Evolutionary conservation across 2,329 filamentous ascomycete genomes (phyloP).

Genomic region (Colletotrichum simmondsii): DNA sequence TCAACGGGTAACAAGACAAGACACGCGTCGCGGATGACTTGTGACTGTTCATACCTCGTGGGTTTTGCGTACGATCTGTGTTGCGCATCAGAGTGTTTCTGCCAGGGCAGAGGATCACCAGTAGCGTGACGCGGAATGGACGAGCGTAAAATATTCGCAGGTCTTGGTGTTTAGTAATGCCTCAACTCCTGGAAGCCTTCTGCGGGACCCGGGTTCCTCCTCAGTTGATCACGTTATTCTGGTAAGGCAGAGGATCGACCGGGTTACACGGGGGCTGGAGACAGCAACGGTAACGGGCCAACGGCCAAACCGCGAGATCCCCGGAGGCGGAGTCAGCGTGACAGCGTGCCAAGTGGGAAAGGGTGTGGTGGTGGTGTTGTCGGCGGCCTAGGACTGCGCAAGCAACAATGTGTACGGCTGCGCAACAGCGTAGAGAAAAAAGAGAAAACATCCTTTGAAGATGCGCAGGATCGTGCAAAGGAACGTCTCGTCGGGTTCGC

Average conservation of each 20-base stretch:
- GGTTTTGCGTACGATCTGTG: neutral
- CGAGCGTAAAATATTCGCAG: conserved; percentile 27
- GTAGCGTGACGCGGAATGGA: conserved; percentile 33
- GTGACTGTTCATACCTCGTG: neutral
- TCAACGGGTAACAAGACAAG: neutral
- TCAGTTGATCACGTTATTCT: conserved; percentile 34
- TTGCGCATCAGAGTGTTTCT: neutral
- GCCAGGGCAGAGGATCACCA: neutral
- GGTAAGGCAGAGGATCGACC: conserved; percentile 51
- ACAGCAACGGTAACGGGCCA: conserved; percentile 33
- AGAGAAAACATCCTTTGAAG: conserved; percentile 46
- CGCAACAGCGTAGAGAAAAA: conserved; percentile 30
- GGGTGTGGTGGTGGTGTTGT: conserved; percentile 34
- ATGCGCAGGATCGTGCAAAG: conserved; percentile 47
- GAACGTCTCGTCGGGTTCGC: conserved; percentile 50
- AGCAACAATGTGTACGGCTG: neutral
- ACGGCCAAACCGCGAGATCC: conserved; percentile 43
- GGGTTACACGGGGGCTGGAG: conserved; percentile 50
- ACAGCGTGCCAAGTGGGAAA: conserved; percentile 48
- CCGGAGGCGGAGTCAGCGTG: conserved; percentile 49
- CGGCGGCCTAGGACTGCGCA: neutral
- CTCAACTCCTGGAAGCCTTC: neutral
- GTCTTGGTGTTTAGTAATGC: conserved; percentile 37
- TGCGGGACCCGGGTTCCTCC: neutral
- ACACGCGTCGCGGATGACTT: neutral